Conservation (phyloP, 495 filamentous ascomycete species). For the Aspergillus kassunensis region DNA sequence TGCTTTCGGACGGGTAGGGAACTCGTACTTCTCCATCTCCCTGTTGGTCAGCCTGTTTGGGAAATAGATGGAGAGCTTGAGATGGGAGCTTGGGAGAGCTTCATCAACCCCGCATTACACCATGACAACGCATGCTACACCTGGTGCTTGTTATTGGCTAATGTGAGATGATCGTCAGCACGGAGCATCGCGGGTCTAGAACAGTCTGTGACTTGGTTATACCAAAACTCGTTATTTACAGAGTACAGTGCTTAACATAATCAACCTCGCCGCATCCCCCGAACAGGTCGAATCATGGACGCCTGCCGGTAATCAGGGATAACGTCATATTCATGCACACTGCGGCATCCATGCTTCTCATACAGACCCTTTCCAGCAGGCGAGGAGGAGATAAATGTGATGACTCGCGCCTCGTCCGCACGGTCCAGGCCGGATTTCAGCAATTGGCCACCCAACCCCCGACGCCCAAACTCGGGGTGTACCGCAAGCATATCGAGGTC, state of each 20-base stretch:
- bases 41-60: no score
- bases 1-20: conserved; percentile 41
- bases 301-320: conserved; percentile 6
- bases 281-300: conserved; percentile 10
- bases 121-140: background rate
- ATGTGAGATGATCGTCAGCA: no score
- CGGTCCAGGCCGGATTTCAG: conserved; percentile 9
- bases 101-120: no score
- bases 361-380: conserved; percentile 8
- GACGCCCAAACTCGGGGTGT: conserved; percentile 7
- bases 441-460: background rate
- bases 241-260: no score
- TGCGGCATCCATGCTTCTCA: conserved; percentile 8
- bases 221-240: no score
- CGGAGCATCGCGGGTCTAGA: no score
- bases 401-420: conserved; percentile 6
- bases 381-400: conserved; percentile 7
- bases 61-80: no score
- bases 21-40: conserved; percentile 40
- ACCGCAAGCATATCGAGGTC: conserved; percentile 14
- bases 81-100: background rate
- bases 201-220: no score
- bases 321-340: conserved; percentile 7
- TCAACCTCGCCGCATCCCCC: background rate
- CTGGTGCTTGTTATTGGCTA: no score